Base-by-base conservation (phyloP, 2,329 filamentous ascomycete species). In the Fusarium devonianum region DNA sequence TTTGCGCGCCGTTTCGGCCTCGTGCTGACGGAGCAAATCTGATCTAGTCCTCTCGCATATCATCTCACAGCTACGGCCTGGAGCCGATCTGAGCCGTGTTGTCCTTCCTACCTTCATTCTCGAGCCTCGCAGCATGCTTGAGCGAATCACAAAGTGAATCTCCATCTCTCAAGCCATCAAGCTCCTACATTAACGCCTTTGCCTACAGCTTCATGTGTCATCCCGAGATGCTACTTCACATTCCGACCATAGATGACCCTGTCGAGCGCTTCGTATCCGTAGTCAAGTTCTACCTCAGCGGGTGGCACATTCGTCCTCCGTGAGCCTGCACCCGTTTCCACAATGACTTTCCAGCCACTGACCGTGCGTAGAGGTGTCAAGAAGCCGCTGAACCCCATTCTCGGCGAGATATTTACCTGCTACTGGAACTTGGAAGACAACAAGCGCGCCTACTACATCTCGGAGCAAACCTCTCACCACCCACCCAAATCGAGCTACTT, bases 401-500 rank as follows among this genome's bases (percentile, higher is more conserved):
- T 99, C 14, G 94, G 94, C 68, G 94, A 99, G 75, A 88, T 89
- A 34, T 97, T 92, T 69, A 93, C 91, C 41, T 92, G 93, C 72
- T 97, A 94, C 73, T 99, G 94, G 94, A 89, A 97, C 62, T 87
- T 96, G 56, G 83, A 87, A 11, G 89, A 95, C 72, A 79, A 86
- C 13, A 96, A 90, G 22, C 86, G 84, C 61, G 93, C 90, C 56
- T 99, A 96, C 76, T 99, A 99, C 75, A 91, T 99, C 63, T 86
- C 93, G 36, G 94, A 99, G 74, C 94, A 99, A 73, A 99, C 94
- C 2, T 97, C 92, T 19, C 94, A 99, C 71, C 94, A 99, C 69
- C 94, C 94, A 22, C 94, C 94, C 19, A 99, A 99, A 76, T 97
- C 93, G 35, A 96, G 92, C 74, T 99, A 99, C 77, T 99, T 99